Evolutionary conservation across 2,329 filamentous ascomycete genomes (phyloP).

Genomic region (Akanthomyces lecanii): DNA sequence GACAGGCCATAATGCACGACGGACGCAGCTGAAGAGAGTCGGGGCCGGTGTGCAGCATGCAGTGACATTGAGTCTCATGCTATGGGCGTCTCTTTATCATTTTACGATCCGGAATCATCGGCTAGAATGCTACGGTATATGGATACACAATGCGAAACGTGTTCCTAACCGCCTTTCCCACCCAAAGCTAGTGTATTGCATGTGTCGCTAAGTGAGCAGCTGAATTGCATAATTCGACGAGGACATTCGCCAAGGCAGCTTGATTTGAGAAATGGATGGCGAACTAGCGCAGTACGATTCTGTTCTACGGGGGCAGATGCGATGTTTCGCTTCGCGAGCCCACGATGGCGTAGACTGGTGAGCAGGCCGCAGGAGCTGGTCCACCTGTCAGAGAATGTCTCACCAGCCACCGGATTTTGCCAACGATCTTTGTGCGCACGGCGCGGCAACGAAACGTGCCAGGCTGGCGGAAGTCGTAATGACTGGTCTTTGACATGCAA

Average conservation of each 20-base stretch:
- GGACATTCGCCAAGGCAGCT: not conserved
- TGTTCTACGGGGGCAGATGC: not conserved
- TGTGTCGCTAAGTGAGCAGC: not conserved
- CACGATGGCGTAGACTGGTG: not conserved
- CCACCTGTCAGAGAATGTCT: conserved; percentile 11
- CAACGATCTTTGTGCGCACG: not conserved
- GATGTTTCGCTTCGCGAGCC: conserved; percentile 1
- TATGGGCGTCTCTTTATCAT: not conserved
- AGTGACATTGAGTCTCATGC: no score
- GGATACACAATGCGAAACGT: not conserved
- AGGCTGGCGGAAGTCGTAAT: no score
- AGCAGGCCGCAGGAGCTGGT: not conserved
- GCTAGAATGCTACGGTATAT: not conserved
- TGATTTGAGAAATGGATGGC: not conserved
- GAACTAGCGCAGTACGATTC: not conserved
- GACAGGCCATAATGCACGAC: not conserved
- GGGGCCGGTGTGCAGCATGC: not conserved
- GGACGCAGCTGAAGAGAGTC: not conserved
- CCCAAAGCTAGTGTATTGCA: no score
- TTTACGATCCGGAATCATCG: not conserved
- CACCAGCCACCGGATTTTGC: not conserved
- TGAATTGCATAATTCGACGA: not conserved
- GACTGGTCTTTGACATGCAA: not conserved
- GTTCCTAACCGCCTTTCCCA: no score
- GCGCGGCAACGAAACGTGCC: not conserved